Conservation (phyloP, 805 yeast species). For the Candida montana region DNA sequence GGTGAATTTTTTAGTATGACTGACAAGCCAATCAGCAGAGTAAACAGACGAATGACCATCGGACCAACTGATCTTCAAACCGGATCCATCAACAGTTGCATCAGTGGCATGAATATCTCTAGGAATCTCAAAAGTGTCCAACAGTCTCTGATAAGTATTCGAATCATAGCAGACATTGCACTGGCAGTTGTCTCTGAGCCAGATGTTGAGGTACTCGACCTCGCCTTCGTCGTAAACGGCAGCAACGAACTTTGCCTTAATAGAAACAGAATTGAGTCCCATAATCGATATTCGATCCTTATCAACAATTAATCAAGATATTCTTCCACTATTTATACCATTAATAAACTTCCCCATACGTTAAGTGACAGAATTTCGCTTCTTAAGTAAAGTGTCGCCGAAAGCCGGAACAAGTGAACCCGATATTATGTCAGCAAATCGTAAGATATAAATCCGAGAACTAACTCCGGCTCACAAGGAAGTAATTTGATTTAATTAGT, state of each 20-base stretch:
- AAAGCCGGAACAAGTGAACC: background rate
- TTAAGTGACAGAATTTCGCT: background rate
- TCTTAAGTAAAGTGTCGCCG: background rate
- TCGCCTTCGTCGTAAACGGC: background rate
- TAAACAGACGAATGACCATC: conserved; percentile 17
- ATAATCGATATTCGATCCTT: background rate
- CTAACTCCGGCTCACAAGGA: background rate
- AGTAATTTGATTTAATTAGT: too few species aligned
- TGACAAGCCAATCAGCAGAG: conserved; percentile 18
- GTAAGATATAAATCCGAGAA: too few species aligned
- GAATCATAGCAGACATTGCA: conserved; percentile 50
- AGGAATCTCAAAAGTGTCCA: conserved; percentile 44
- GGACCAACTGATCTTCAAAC: conserved; percentile 9
- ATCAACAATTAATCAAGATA: too few species aligned
- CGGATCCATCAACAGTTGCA: background rate
- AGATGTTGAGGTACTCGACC: conserved; percentile 37
- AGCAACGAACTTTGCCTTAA: background rate
- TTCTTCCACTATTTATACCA: too few species aligned
- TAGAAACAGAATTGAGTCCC: background rate
- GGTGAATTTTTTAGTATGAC: conserved; percentile 27
- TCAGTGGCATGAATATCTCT: conserved; percentile 22
- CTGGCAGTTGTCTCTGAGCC: conserved; percentile 65
- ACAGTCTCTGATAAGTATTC: conserved; percentile 52
- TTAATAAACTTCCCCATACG: too few species aligned
- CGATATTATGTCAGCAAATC: background rate